These are phyloP conservation scores for Auriscalpium orientale DNA, from an alignment of 768 basidiomycete species.

Conservation along the genomic window DNA sequence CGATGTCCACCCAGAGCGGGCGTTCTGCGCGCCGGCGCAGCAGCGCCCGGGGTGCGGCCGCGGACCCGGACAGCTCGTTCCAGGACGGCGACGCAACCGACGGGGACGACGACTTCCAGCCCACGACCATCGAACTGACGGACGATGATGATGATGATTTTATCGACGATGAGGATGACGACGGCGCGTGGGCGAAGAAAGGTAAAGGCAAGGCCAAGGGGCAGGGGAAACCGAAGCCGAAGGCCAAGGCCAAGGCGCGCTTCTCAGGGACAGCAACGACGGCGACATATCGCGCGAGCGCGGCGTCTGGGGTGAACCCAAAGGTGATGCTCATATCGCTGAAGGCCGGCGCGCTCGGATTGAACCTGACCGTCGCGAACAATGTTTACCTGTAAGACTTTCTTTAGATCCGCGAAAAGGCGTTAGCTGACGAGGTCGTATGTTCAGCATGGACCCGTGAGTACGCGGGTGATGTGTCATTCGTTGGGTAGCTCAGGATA, in stretches of 20 bases:
- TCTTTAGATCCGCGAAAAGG: background rate
- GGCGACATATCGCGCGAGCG: background rate
- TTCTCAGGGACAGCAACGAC: background rate
- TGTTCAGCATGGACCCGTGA: conserved; percentile 72
- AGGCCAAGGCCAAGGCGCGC: conserved; percentile 17
- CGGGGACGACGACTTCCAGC: conserved; percentile 28
- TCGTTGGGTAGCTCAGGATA: background rate
- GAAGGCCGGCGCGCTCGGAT: conserved; percentile 75
- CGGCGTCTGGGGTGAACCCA: conserved; percentile 40
- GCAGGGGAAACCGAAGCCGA: conserved; percentile 17
- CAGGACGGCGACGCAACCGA: conserved; percentile 15
- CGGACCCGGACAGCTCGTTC: conserved; percentile 1
- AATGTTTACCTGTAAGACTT: conserved; percentile 69
- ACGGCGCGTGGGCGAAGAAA: background rate
- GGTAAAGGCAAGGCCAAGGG: conserved; percentile 21
- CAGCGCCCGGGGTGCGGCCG: background rate
- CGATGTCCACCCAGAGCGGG: background rate
- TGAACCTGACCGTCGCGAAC: conserved; percentile 86
- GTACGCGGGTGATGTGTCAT: conserved; percentile 24
- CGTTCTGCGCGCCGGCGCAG: background rate
- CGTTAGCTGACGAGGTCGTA: conserved; percentile 4
- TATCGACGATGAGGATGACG: background rate
- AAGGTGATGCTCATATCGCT: conserved; percentile 82
- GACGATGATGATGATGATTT: conserved; percentile 19
- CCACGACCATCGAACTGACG: conserved; percentile 22